These are phyloP conservation scores for Saccharomyces hybrid DNA, from an alignment of 1,139 yeast species.

Conservation along the genomic window DNA sequence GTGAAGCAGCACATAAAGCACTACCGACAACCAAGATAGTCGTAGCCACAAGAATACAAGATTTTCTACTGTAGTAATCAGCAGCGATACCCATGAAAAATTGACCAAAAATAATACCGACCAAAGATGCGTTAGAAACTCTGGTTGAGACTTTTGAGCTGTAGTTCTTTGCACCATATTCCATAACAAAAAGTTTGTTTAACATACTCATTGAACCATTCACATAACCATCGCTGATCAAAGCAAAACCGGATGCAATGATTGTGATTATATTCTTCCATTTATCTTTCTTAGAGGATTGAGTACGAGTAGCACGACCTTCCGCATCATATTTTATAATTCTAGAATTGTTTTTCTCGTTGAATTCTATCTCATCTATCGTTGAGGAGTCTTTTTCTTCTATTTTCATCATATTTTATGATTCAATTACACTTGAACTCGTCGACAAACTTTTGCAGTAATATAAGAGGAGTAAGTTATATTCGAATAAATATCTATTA, in stretches of 20 bases:
- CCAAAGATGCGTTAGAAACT: conserved; percentile 84
- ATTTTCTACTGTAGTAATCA: conserved; percentile 70
- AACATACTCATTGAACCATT: conserved; percentile 78
- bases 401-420: no score
- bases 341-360: conserved; percentile 1
- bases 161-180: conserved; percentile 58
- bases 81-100: conserved; percentile 70
- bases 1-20: conserved; percentile 71
- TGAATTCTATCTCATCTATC: no score
- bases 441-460: no score
- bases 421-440: no score
- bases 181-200: conserved; percentile 52
- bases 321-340: conserved; percentile 16
- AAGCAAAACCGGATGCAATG: conserved; percentile 82
- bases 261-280: conserved; percentile 55
- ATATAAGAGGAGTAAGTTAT: no score
- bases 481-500: no score
- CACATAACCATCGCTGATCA: conserved; percentile 86
- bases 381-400: no score
- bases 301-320: conserved; percentile 1
- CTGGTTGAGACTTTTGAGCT: conserved; percentile 64
- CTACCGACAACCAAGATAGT: conserved; percentile 65
- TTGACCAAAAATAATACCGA: conserved; percentile 87
- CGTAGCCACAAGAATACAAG: conserved; percentile 75
- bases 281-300: conserved; percentile 11